Evolutionary conservation across 257 asterid genomes (phyloP).

Genomic region (Phtheirospermum japonicum): DNA sequence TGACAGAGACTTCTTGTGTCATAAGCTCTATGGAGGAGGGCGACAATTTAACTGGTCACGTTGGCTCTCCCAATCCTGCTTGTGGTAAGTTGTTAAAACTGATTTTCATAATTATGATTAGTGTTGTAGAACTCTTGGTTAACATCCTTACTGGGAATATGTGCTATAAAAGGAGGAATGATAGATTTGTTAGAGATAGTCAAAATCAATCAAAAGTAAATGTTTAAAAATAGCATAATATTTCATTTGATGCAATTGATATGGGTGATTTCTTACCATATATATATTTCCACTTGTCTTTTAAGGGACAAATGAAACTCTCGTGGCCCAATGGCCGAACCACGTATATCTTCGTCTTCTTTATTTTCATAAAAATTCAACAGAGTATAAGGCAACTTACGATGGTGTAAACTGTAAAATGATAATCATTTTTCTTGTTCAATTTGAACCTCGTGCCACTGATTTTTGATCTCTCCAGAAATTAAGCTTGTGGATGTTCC

Average conservation of each 20-base stretch:
- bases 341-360: no score
- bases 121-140: not conserved
- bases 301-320: no score
- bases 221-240: no score
- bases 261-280: no score
- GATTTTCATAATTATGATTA: conserved; percentile 1
- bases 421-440: not conserved
- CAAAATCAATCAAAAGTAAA: no score
- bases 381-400: not conserved
- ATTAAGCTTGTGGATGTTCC: conserved; percentile 94
- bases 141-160: conserved; percentile 15
- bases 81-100: conserved; percentile 61
- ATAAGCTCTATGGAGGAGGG: conserved; percentile 76
- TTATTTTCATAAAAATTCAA: no score
- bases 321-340: no score
- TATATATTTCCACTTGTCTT: no score
- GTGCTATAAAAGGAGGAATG: not conserved
- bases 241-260: no score
- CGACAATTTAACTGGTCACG: conserved; percentile 76
- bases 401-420: not conserved
- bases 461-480: conserved; percentile 43
- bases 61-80: conserved; percentile 91
- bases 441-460: conserved; percentile 8
- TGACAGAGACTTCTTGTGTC: conserved; percentile 97
- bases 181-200: no score